These are phyloP conservation scores for Cladosporium sp. DNA, from an alignment of 2,329 filamentous ascomycete genomes.

Conservation along the genomic window DNA sequence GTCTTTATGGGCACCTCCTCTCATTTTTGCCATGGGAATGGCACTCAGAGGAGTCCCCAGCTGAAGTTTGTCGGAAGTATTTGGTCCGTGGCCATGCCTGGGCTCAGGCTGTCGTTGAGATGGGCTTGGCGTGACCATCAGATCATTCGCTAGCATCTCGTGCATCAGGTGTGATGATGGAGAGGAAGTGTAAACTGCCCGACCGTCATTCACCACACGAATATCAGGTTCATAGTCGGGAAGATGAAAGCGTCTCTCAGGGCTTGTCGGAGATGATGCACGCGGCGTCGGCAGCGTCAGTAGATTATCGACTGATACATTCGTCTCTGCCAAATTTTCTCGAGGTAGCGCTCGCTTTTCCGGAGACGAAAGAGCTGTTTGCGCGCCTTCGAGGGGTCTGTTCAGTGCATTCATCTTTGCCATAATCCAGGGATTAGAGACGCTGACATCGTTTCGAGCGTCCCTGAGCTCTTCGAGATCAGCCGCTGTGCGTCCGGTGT, in stretches of 20 bases:
- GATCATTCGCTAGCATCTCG: not conserved
- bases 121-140: not conserved
- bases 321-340: too few species aligned
- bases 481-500: slow-evolving; percentile 14
- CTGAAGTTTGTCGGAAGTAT: slow-evolving; percentile 11
- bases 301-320: too few species aligned
- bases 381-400: not conserved
- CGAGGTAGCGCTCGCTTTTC: not conserved
- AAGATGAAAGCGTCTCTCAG: slow-evolving; percentile 15
- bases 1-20: slow-evolving; percentile 17
- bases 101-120: not conserved
- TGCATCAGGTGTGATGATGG: not conserved
- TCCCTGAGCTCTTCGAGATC: slow-evolving; percentile 29
- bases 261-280: slow-evolving; percentile 25
- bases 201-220: slow-evolving; percentile 18
- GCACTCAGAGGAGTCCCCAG: slow-evolving; percentile 21
- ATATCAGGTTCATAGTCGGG: slow-evolving; percentile 20
- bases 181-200: slow-evolving; percentile 12
- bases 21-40: slow-evolving; percentile 18
- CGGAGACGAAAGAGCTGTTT: not conserved
- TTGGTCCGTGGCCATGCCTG: slow-evolving; percentile 12
- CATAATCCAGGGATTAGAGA: slow-evolving; percentile 46
- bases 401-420: slow-evolving; percentile 39
- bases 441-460: slow-evolving; percentile 25
- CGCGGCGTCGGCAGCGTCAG: slow-evolving; percentile 24